Base-by-base conservation (phyloP, 2,329 filamentous ascomycete species). In the Intubia oerlemansii region DNA sequence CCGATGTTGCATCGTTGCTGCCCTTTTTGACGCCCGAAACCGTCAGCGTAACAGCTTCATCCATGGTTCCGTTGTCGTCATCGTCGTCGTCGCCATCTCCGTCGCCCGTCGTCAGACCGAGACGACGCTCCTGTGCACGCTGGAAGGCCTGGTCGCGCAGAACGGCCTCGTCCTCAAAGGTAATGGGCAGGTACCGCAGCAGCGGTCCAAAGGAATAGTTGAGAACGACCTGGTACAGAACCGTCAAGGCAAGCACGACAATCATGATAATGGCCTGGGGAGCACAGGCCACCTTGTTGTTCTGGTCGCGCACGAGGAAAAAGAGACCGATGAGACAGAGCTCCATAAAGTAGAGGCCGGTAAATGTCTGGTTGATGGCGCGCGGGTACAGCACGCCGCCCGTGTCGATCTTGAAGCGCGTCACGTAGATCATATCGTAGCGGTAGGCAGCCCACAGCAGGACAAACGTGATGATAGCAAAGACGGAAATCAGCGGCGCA, bases 371-470 rank as follows among this genome's bases (percentile, higher is more conserved):
- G 44, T 93, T 93, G 51, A 95, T 78, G 1, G 88, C 88, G 20
- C 74, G 67, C 0, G 88, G 88, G 42, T 92, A 98, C 29, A 95
- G 56, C 2, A 95, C 62, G 24, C 88, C 88, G 23, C 88, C 88
- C 0, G 85, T 98, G 49, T 98, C 88, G 34, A 76, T 70, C 38
- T 73, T 68, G 48, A 91, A 90, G 29, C 82, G 77, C 16, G 72
- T 90, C 34, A 98, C 84, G 42, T 93, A 98, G 13, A 98, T 64
- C 55, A 91, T 90, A 39, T 85, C 85, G 51, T 95, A 95, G n/a
- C 85, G 70, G 47, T 95, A 82, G 1, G 88, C 85, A 25, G 93
- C 60, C 84, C 84, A 98, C 38, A 95, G 73, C 0, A 98, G 57
- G 26, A 66, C 64, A 47, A 95, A 95, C 0, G 85, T 93, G 46